Evolutionary conservation across 2,329 filamentous ascomycete species (phyloP).

Genomic region (Colletotrichum sp.): DNA sequence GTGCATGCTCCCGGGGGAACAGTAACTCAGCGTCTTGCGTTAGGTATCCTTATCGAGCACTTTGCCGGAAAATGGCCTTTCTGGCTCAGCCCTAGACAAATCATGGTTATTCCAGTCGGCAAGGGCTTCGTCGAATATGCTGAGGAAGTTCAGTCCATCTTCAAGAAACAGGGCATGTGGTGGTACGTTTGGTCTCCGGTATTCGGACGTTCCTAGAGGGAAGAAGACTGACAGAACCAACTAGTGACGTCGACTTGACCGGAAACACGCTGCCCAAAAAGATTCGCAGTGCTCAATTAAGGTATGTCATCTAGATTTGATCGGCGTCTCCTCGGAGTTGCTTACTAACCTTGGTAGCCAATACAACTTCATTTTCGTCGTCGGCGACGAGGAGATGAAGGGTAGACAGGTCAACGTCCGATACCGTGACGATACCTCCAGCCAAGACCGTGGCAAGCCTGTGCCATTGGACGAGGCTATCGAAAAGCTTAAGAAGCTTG

Average conservation of each 20-base stretch:
- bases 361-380: slow-evolving; percentile 44
- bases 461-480: slow-evolving; percentile 62
- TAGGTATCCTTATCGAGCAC: slow-evolving; percentile 82
- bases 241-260: slow-evolving; percentile 68
- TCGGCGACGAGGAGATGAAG: slow-evolving; percentile 66
- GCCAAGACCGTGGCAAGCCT: slow-evolving; percentile 65
- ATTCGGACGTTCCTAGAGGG: neutral
- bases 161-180: slow-evolving; percentile 72
- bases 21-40: neutral
- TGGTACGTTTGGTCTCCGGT: slow-evolving; percentile 37
- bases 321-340: neutral
- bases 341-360: slow-evolving; percentile 22
- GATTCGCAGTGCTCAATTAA: slow-evolving; percentile 82
- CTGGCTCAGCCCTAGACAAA: slow-evolving; percentile 85
- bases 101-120: slow-evolving; percentile 67
- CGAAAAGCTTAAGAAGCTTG: slow-evolving; percentile 57
- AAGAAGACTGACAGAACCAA: neutral
- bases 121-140: slow-evolving; percentile 76
- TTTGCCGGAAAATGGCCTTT: slow-evolving; percentile 90
- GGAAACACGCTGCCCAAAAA: slow-evolving; percentile 90
- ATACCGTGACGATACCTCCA: slow-evolving; percentile 67
- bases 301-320: slow-evolving; percentile 57
- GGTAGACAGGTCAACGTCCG: slow-evolving; percentile 67
- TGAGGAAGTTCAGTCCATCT: slow-evolving; percentile 71
- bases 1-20: too few relatives aligned